phyloP scores from a whole-genome alignment of 768 basidiomycete genomes.

The Psilocybe subaeruginosa region DNA sequence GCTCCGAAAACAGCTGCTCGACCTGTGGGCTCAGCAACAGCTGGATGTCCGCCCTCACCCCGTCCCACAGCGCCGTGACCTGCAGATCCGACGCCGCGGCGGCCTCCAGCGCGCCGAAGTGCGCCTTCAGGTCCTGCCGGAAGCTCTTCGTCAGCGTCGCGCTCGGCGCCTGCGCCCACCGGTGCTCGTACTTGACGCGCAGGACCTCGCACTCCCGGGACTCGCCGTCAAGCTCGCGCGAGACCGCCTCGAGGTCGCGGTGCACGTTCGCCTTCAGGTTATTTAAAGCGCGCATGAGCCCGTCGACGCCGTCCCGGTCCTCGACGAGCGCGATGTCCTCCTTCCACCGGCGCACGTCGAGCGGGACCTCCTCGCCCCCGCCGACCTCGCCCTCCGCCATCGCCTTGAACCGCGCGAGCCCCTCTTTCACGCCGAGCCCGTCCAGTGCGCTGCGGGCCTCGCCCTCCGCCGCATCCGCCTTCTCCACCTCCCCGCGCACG shows the following conservation, averaged over 20 bases:
- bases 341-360: constrained; percentile 73
- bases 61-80: constrained; percentile 72
- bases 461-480: constrained; percentile 80
- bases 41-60: constrained; percentile 64
- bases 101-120: constrained; percentile 69
- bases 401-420: constrained; percentile 66
- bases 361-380: constrained; percentile 67
- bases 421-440: constrained; percentile 76
- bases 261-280: constrained; percentile 60
- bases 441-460: constrained; percentile 82
- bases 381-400: constrained; percentile 69
- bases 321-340: constrained; percentile 76
- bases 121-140: constrained; percentile 80
- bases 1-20: constrained; percentile 66
- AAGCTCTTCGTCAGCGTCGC: constrained; percentile 70
- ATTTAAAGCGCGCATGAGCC: constrained; percentile 59
- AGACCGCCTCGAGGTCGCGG: constrained; percentile 62
- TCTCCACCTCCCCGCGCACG: constrained; percentile 87
- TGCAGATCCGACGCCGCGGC: constrained; percentile 82
- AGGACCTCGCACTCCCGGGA: constrained; percentile 85
- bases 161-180: constrained; percentile 87
- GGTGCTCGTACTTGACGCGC: constrained; percentile 85
- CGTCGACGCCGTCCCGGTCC: constrained; percentile 67
- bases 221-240: constrained; percentile 78
- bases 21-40: constrained; percentile 61